Evolutionary conservation across 2,329 filamentous ascomycete species (phyloP).

Genomic region (Tetracladium maxilliforme): DNA sequence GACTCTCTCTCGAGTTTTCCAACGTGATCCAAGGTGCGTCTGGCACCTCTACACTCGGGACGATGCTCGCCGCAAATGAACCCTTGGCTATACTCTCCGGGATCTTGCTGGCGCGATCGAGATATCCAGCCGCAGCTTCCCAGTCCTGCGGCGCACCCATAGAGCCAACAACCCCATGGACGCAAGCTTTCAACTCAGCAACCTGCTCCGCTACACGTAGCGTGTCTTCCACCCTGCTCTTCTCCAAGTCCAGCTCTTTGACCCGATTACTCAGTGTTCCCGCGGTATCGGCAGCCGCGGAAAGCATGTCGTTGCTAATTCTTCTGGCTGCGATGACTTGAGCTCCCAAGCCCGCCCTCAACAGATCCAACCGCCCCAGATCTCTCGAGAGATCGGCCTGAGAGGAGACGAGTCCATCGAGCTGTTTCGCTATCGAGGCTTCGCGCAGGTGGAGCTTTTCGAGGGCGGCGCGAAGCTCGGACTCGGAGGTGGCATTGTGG

Average conservation of each 20-base stretch:
- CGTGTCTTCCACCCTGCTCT: slow-evolving; percentile 80
- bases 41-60: slow-evolving; percentile 89
- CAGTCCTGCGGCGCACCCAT: slow-evolving; percentile 98
- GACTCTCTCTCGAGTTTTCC: slow-evolving; percentile 71
- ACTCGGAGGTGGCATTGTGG: slow-evolving; percentile 57
- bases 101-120: slow-evolving; percentile 69
- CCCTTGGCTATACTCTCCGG: slow-evolving; percentile 69
- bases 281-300: slow-evolving; percentile 72
- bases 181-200: slow-evolving; percentile 89
- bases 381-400: slow-evolving; percentile 81
- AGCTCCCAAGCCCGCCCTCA: slow-evolving; percentile 75
- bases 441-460: slow-evolving; percentile 64
- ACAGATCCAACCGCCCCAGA: slow-evolving; percentile 71
- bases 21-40: slow-evolving; percentile 81
- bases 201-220: slow-evolving; percentile 90
- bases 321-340: slow-evolving; percentile 73
- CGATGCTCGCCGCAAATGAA: slow-evolving; percentile 78
- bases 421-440: slow-evolving; percentile 53
- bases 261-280: slow-evolving; percentile 76
- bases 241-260: slow-evolving; percentile 77
- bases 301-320: slow-evolving; percentile 84
- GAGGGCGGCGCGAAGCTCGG: slow-evolving; percentile 69
- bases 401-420: slow-evolving; percentile 65
- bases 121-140: slow-evolving; percentile 88
- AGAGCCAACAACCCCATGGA: slow-evolving; percentile 82